These are phyloP conservation scores for Suillus bovinus DNA, from an alignment of 768 basidiomycete species.

Conservation along the genomic window DNA sequence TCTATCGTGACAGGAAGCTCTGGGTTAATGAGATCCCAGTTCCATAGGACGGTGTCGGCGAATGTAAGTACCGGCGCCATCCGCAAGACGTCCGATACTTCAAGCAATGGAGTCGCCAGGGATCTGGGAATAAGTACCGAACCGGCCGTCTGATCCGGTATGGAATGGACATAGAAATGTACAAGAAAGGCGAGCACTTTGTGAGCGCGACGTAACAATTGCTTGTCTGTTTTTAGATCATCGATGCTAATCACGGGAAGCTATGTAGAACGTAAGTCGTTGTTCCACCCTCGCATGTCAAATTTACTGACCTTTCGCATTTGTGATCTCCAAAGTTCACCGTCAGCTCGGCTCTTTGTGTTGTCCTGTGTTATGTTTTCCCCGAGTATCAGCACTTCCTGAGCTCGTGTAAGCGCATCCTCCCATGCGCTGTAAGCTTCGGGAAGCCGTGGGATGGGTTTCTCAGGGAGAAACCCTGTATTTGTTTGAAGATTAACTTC, in stretches of 20 bases:
- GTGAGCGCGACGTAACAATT: slow-evolving; percentile 80
- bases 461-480: slow-evolving; percentile 84
- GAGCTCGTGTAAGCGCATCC: slow-evolving; percentile 55
- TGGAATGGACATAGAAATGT: slow-evolving; percentile 89
- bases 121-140: slow-evolving; percentile 69
- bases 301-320: slow-evolving; percentile 59
- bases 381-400: slow-evolving; percentile 53
- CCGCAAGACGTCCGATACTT: slow-evolving; percentile 71
- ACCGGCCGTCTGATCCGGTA: slow-evolving; percentile 39
- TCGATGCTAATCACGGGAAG: slow-evolving; percentile 69
- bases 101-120: slow-evolving; percentile 74
- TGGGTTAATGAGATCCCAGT: slow-evolving; percentile 67
- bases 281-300: slow-evolving; percentile 9
- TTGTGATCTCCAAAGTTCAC: slow-evolving; percentile 67
- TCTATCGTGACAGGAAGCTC: slow-evolving; percentile 57
- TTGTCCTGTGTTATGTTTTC: slow-evolving; percentile 54
- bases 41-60: slow-evolving; percentile 96
- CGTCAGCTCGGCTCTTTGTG: slow-evolving; percentile 46
- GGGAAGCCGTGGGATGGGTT: slow-evolving; percentile 58
- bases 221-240: slow-evolving; percentile 52
- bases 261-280: slow-evolving; percentile 38
- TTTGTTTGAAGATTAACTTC: slow-evolving; percentile 47
- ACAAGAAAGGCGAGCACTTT: slow-evolving; percentile 86
- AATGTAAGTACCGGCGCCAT: slow-evolving; percentile 96
- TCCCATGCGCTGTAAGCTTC: slow-evolving; percentile 71